A percentile compares a stretch with the other conserved stretches of the same genome.
Evolutionary conservation across 2,329 filamentous ascomycete species (phyloP).

Genomic region (Arachnomyces sp.): DNA sequence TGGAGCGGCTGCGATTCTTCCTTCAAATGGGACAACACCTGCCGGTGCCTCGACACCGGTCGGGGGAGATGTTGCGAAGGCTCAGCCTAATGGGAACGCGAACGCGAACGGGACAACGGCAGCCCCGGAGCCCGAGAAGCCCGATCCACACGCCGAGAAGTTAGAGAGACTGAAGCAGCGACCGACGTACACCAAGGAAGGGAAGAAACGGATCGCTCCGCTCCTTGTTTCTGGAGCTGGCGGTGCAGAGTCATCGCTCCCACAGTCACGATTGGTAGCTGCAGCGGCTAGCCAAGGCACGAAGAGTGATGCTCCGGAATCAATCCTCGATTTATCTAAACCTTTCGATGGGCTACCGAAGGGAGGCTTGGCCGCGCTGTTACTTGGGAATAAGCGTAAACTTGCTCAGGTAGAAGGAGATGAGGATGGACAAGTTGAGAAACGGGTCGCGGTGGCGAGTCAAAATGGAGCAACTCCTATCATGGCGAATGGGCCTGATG

Average conservation of each 20-base stretch:
- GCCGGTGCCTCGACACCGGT: slow-evolving; percentile 25
- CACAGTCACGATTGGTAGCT: slow-evolving; percentile 79
- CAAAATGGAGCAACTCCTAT: slow-evolving; percentile 65
- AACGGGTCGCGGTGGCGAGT: slow-evolving; percentile 51
- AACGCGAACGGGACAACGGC: slow-evolving; percentile 17
- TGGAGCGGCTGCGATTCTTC: slow-evolving; percentile 27
- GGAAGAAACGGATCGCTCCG: slow-evolving; percentile 90
- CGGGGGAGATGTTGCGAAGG: slow-evolving; percentile 23
- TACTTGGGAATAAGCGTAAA: slow-evolving; percentile 91
- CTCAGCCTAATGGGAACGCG: slow-evolving; percentile 29
- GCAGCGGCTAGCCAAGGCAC: slow-evolving; percentile 54
- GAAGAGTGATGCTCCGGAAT: slow-evolving; percentile 67
- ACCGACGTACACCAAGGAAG: slow-evolving; percentile 91
- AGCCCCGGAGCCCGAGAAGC: slow-evolving; percentile 29
- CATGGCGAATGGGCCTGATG: slow-evolving; percentile 67
- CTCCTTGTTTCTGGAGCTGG: slow-evolving; percentile 85
- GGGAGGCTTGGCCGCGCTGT: slow-evolving; percentile 74
- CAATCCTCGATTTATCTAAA: slow-evolving; percentile 81
- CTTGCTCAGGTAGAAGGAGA: slow-evolving; percentile 65
- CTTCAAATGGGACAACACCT: slow-evolving; percentile 39
- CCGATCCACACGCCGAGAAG: slow-evolving; percentile 51
- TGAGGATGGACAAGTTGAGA: slow-evolving; percentile 58
- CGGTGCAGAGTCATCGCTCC: slow-evolving; percentile 77
- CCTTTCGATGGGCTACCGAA: slow-evolving; percentile 89
- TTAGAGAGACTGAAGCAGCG: slow-evolving; percentile 73